Conservation (phyloP, 768 basidiomycete species). For the Xerocomellus amylosporus region DNA sequence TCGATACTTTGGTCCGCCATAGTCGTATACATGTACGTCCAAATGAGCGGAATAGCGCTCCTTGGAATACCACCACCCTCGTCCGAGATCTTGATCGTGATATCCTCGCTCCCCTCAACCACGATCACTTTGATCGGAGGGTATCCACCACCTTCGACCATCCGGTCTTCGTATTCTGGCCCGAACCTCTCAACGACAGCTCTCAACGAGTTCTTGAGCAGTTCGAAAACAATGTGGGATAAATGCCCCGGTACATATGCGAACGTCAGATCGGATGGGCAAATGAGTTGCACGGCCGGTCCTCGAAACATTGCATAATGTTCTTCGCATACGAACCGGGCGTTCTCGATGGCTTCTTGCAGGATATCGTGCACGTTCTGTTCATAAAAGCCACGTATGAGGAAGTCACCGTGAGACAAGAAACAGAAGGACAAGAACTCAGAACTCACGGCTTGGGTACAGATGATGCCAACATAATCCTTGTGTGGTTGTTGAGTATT, state of each 20-base stretch:
- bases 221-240: constrained; percentile 94
- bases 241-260: constrained; percentile 96
- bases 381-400: not conserved
- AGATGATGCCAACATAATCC: constrained; percentile 96
- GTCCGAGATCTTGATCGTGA: constrained; percentile 98
- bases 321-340: constrained; percentile 90
- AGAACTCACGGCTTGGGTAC: constrained; percentile 76
- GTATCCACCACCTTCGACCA: constrained; percentile 10
- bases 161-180: constrained; percentile 61
- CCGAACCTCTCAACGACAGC: constrained; percentile 94
- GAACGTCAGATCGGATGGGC: constrained; percentile 81
- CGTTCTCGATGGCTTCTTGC: constrained; percentile 97
- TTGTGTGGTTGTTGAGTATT: constrained; percentile 87
- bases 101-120: constrained; percentile 96
- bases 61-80: constrained; percentile 90
- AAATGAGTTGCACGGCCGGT: constrained; percentile 94
- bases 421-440: not conserved
- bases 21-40: constrained; percentile 98
- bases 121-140: constrained; percentile 52
- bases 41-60: constrained; percentile 88
- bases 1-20: constrained; percentile 71
- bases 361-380: constrained; percentile 95
- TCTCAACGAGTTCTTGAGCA: constrained; percentile 94
- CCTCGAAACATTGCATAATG: constrained; percentile 95
- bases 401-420: not conserved